phyloP scores from a whole-genome alignment of 108 stramenopile genomes.

The Parietichytrium sp. region DNA sequence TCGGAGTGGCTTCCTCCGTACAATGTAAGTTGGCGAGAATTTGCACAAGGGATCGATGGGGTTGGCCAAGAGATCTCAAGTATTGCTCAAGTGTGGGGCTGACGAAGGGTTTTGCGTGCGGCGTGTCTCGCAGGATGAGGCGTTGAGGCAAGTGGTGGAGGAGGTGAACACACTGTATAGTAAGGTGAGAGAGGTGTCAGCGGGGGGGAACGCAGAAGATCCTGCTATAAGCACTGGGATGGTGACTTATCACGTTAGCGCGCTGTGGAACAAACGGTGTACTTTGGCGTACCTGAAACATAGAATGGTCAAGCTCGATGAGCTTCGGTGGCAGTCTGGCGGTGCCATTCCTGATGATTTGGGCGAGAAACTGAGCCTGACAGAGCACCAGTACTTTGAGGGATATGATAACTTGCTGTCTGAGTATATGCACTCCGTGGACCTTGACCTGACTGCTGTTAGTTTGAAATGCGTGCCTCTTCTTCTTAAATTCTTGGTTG shows the following conservation, averaged over 20 bases:
- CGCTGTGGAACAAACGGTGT: constrained; percentile 86
- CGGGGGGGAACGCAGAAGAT: background rate
- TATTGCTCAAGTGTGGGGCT: too few relatives aligned
- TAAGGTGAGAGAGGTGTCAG: background rate
- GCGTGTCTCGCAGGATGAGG: constrained; percentile 44
- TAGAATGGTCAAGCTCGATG: constrained; percentile 65
- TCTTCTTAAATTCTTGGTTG: background rate
- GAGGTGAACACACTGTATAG: constrained; percentile 50
- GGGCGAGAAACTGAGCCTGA: constrained; percentile 53
- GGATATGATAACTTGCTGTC: constrained; percentile 70
- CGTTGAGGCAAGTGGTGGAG: constrained; percentile 50
- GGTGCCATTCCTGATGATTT: constrained; percentile 62
- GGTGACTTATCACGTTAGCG: constrained; percentile 76
- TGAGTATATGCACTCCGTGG: constrained; percentile 48
- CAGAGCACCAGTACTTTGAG: constrained; percentile 70
- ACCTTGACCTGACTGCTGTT: constrained; percentile 59
- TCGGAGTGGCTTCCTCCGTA: constrained; percentile 84
- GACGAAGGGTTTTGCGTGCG: too few relatives aligned
- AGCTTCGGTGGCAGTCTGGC: constrained; percentile 65
- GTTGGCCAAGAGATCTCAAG: too few relatives aligned
- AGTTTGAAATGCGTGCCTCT: background rate
- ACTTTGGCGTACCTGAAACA: constrained; percentile 81
- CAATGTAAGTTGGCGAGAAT: constrained; percentile 83
- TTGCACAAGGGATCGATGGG: too few relatives aligned
- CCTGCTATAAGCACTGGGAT: constrained; percentile 57